phyloP scores from a whole-genome alignment of 495 filamentous ascomycete species.

The Hypoxylon cercidicola region DNA sequence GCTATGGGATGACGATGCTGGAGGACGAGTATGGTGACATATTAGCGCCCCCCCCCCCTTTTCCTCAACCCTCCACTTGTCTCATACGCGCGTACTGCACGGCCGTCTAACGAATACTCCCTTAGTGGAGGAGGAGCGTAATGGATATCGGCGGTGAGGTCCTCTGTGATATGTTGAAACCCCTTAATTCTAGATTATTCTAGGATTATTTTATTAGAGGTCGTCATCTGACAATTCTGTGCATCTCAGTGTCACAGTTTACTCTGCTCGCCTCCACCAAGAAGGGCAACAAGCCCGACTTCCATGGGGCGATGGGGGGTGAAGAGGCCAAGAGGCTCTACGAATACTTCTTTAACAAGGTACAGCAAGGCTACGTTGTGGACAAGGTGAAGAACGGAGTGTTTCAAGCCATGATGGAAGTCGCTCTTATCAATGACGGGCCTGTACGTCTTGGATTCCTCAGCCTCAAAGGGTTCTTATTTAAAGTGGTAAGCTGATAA shows the following conservation, averaged over 20 bases:
- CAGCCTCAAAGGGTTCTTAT: slow-evolving; percentile 9
- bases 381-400: slow-evolving; percentile 92
- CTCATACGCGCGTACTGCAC: slow-evolving; percentile 10
- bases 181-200: not conserved
- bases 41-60: slow-evolving; percentile 7
- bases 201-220: not conserved
- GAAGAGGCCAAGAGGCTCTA: slow-evolving; percentile 84
- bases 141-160: slow-evolving; percentile 89
- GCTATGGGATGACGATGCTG: slow-evolving; percentile 85
- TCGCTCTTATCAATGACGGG: slow-evolving; percentile 91
- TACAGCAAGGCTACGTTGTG: slow-evolving; percentile 74
- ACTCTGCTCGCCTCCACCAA: slow-evolving; percentile 91
- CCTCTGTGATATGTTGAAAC: slow-evolving; percentile 77
- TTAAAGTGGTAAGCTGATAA: slow-evolving; percentile 24
- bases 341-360: slow-evolving; percentile 78
- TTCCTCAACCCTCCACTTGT: slow-evolving; percentile 7
- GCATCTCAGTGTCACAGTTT: slow-evolving; percentile 88
- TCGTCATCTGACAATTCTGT: slow-evolving; percentile 7
- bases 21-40: slow-evolving; percentile 61
- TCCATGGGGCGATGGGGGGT: slow-evolving; percentile 85
- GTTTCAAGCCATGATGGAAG: slow-evolving; percentile 99
- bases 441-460: slow-evolving; percentile 72
- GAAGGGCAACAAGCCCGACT: slow-evolving; percentile 95
- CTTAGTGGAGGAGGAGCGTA: slow-evolving; percentile 87
- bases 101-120: slow-evolving; percentile 28